A percentile compares a stretch with the other conserved stretches of the same genome.
phyloP scores from a whole-genome alignment of 169 alveolate genomes.

The Theileria parva region DNA sequence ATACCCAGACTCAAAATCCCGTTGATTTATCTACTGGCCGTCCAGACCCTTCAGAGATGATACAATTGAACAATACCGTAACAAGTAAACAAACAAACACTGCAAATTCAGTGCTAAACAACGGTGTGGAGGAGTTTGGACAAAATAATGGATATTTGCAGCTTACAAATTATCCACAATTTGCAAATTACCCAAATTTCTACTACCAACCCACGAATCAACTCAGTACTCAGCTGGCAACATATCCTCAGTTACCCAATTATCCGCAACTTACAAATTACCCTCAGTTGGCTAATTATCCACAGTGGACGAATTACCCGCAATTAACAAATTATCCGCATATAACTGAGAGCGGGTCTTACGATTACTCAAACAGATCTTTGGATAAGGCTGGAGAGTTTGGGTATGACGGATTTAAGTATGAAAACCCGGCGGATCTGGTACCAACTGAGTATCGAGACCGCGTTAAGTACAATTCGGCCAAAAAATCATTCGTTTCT shows the following conservation, averaged over 20 bases:
- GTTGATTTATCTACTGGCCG: background rate
- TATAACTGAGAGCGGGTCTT: background rate
- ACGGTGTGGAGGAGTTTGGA: slow-evolving; percentile 1
- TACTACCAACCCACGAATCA: background rate
- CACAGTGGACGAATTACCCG: slow-evolving; percentile 6
- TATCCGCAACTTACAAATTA: background rate
- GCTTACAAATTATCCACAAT: background rate
- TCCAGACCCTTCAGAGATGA: background rate
- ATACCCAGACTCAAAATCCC: background rate
- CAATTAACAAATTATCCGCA: background rate
- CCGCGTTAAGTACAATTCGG: slow-evolving; percentile 60
- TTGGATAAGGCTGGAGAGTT: background rate
- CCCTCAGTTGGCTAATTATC: slow-evolving; percentile 4
- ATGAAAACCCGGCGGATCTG: background rate
- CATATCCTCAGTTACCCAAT: background rate
- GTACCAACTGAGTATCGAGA: slow-evolving; percentile 44
- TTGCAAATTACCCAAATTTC: slow-evolving; percentile 1
- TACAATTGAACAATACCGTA: background rate
- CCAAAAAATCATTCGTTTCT: slow-evolving; percentile 72
- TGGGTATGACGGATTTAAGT: background rate
- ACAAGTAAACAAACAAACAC: background rate
- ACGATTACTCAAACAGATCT: background rate
- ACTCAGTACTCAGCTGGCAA: background rate
- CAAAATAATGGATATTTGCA: background rate
- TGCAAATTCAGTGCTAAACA: background rate